A percentile compares a stretch with the other conserved stretches of the same genome.
phyloP scores from a whole-genome alignment of 306 rosid species.

The Prunus dulcis region DNA sequence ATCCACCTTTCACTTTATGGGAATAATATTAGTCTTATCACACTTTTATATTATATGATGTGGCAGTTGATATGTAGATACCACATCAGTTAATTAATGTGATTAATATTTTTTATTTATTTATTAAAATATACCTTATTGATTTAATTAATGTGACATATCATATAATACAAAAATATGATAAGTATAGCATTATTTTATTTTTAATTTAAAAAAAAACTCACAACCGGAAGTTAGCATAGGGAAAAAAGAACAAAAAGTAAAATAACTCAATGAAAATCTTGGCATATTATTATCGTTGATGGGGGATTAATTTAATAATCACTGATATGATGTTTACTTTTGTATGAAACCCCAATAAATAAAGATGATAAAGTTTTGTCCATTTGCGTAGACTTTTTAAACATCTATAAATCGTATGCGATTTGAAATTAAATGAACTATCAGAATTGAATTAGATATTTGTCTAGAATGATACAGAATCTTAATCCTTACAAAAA shows the following conservation, averaged over 20 bases:
- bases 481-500: no score
- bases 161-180: no score
- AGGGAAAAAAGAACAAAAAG: not conserved
- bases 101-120: no score
- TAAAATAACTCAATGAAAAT: not conserved
- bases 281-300: not conserved
- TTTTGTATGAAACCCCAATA: conserved; percentile 14
- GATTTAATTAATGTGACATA: no score
- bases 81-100: no score
- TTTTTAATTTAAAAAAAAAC: not conserved
- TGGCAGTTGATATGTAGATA: rapidly evolving
- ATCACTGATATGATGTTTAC: conserved; percentile 27
- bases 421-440: no score
- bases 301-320: not conserved
- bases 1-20: not conserved
- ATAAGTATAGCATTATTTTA: no score
- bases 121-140: no score
- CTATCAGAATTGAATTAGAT: no score
- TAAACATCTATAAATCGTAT: not conserved
- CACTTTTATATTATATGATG: no score
- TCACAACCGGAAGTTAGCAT: not conserved
- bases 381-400: conserved; percentile 15
- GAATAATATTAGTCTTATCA: no score
- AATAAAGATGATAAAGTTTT: conserved; percentile 12
- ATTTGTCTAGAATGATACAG: no score